Percentiles rank a stretch among this genome's conserved stretches.
Conservation (phyloP, 345 rosid genomes). For the Nephelium lappaceum region DNA sequence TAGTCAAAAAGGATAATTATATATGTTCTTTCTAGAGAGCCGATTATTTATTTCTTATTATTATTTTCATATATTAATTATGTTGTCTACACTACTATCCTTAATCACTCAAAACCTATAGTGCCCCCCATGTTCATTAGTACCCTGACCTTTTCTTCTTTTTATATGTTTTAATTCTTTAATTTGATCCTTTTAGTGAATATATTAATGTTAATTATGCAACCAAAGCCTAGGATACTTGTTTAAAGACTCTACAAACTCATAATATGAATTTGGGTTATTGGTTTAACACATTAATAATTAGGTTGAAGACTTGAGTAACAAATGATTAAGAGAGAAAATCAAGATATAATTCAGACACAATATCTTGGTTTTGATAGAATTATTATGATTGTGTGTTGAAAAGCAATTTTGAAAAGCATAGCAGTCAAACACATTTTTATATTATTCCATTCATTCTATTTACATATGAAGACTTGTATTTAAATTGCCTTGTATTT, state of each 20-base stretch:
- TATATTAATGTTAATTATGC: neutral
- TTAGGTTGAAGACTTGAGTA: too few relatives aligned
- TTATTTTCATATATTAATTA: neutral
- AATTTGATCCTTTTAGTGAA: neutral
- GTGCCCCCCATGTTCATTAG: constrained; percentile 10
- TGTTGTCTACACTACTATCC: constrained; percentile 15
- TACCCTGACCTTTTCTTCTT: neutral
- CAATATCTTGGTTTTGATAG: too few relatives aligned
- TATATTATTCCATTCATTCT: too few relatives aligned
- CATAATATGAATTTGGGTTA: neutral
- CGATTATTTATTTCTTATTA: constrained; percentile 3
- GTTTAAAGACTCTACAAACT: too few relatives aligned
- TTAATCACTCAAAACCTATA: neutral
- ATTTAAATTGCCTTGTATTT: too few relatives aligned
- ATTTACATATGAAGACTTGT: too few relatives aligned
- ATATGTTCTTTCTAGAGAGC: constrained; percentile 17
- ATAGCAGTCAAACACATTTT: too few relatives aligned
- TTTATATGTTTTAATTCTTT: neutral
- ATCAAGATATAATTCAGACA: too few relatives aligned
- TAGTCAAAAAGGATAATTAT: constrained; percentile 28
- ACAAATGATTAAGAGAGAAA: too few relatives aligned
- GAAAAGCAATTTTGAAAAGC: too few relatives aligned
- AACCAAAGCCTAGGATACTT: too few relatives aligned
- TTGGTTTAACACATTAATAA: neutral
- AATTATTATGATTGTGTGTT: too few relatives aligned